A percentile compares a stretch with the other conserved stretches of the same genome.
Conservation (phyloP, 345 rosid species). For the Acer saccharum region DNA sequence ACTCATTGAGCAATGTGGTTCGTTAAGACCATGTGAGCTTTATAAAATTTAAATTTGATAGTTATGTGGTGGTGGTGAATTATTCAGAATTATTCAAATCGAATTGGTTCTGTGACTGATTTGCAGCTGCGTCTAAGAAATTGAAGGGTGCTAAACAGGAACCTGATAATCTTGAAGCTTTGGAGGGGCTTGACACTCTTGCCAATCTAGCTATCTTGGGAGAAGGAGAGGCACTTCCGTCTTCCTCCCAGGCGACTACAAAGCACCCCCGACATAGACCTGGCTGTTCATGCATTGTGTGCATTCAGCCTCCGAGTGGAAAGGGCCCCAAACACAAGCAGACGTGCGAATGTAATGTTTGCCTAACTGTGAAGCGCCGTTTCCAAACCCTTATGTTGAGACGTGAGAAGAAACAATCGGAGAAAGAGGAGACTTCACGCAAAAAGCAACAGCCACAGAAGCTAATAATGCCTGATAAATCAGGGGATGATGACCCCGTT, state of each 20-base stretch:
- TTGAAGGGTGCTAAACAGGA: slow-evolving; percentile 56
- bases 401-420: slow-evolving; percentile 70
- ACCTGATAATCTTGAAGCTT: slow-evolving; percentile 41
- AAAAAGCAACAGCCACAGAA: slow-evolving; percentile 45
- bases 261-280: slow-evolving; percentile 93
- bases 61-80: background rate
- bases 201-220: slow-evolving; percentile 68
- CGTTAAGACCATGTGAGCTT: background rate
- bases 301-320: slow-evolving; percentile 96
- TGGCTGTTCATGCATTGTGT: slow-evolving; percentile 93
- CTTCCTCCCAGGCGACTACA: slow-evolving; percentile 69
- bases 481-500: slow-evolving; percentile 41
- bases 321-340: slow-evolving; percentile 82
- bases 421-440: slow-evolving; percentile 51
- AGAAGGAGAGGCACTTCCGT: slow-evolving; percentile 49
- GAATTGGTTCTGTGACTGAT: slow-evolving; percentile 16
- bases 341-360: slow-evolving; percentile 77
- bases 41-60: slow-evolving; percentile 14
- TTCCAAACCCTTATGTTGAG: slow-evolving; percentile 63
- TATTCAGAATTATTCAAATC: slow-evolving; percentile 11
- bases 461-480: slow-evolving; percentile 38
- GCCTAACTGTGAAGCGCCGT: slow-evolving; percentile 78
- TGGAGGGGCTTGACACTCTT: slow-evolving; percentile 70
- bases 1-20: background rate
- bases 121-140: slow-evolving; percentile 51